Evolutionary conservation across 2,329 filamentous ascomycete genomes (phyloP).

Genomic region (Chrysosporium queenslandicum): DNA sequence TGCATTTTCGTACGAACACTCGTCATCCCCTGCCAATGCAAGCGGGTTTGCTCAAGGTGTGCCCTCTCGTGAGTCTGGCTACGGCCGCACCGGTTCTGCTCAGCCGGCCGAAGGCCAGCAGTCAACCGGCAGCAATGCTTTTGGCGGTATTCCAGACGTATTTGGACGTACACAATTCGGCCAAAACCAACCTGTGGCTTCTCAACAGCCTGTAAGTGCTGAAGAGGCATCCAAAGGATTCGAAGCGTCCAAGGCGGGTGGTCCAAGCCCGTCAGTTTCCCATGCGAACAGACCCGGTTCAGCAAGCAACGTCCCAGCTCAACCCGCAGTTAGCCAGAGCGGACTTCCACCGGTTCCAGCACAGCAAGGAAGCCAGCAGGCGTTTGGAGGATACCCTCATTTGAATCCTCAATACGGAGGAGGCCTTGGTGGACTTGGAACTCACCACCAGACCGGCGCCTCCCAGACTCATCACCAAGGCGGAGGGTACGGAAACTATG

Average conservation of each 20-base stretch:
- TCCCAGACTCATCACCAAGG: slow-evolving; percentile 34
- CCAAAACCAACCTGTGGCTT: slow-evolving; percentile 44
- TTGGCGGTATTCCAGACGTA: slow-evolving; percentile 47
- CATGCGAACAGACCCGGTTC: slow-evolving; percentile 55
- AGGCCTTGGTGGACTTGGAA: slow-evolving; percentile 31
- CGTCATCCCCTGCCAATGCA: slow-evolving; percentile 53
- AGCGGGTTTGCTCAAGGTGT: slow-evolving; percentile 36
- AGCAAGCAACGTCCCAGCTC: slow-evolving; percentile 48
- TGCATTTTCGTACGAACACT: slow-evolving; percentile 55
- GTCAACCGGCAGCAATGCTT: slow-evolving; percentile 41
- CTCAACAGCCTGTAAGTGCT: slow-evolving; percentile 38
- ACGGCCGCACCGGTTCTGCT: slow-evolving; percentile 49
- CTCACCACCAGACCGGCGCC: slow-evolving; percentile 34
- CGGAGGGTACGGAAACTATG: slow-evolving; percentile 36
- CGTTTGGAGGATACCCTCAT: slow-evolving; percentile 48
- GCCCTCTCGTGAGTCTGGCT: slow-evolving; percentile 47
- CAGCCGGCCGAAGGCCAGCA: slow-evolving; percentile 48
- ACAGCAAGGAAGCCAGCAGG: slow-evolving; percentile 43
- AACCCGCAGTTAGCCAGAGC: slow-evolving; percentile 40
- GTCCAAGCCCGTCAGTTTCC: slow-evolving; percentile 52
- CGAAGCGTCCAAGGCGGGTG: slow-evolving; percentile 46
- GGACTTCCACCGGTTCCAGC: slow-evolving; percentile 47
- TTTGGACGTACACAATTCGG: slow-evolving; percentile 52
- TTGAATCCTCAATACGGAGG: slow-evolving; percentile 44
- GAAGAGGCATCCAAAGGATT: slow-evolving; percentile 51